Base-by-base conservation (phyloP, 2,329 filamentous ascomycete species). In the Pseudogymnoascus sp. region DNA sequence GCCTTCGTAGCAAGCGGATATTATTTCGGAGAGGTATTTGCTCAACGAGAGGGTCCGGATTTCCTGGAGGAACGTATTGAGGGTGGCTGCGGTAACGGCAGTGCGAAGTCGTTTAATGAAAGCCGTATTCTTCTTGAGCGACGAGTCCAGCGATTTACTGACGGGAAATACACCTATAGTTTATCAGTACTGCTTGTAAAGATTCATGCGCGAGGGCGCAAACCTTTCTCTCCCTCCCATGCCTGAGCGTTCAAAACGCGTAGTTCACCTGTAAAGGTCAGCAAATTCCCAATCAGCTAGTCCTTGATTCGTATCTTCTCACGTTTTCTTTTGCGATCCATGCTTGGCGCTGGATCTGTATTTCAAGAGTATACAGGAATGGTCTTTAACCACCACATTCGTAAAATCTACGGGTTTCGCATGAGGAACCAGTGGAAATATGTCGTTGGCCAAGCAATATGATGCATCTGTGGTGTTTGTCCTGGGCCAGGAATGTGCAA, bases 71-170 rank as follows among this genome's bases (percentile, higher is more conserved):
- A 97, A 95, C 61, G 90, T 94, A 65, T 82, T 79, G 59, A 92
- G 84, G 60, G 88, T 89, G 60, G 90, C 80, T 56, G 89, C 77
- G 64, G 88, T 92, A 64, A 97, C 86, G 62, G 90, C 89, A 61
- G 92, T 96, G 67, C 92, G 89, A 60, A 97, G 80, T 69, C 92
- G 90, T 75, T 96, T 96, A 71, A 97, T 97, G 73, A 97, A 96
- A 65, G 92, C 91, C 3, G 92, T 97, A 69, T 97, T 97, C 79
- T 96, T 97, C 77, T 96, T 96, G 73, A 97, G 80, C 58, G 92
- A 94, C 58, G 92, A 96, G 74, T 97, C 92, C 70, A 97, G 86
- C 28, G 89, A 88, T 70, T 82, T 82, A 73, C 83, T 85, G 67
- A 94, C 85, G 59, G 83, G 75, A 70, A 95, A 90, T 63, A 95